A percentile compares a stretch with the other conserved stretches of the same genome.
Evolutionary conservation across 176 grass and related monocot species (phyloP).

Genomic region (Echinochloa phyllopogon): DNA sequence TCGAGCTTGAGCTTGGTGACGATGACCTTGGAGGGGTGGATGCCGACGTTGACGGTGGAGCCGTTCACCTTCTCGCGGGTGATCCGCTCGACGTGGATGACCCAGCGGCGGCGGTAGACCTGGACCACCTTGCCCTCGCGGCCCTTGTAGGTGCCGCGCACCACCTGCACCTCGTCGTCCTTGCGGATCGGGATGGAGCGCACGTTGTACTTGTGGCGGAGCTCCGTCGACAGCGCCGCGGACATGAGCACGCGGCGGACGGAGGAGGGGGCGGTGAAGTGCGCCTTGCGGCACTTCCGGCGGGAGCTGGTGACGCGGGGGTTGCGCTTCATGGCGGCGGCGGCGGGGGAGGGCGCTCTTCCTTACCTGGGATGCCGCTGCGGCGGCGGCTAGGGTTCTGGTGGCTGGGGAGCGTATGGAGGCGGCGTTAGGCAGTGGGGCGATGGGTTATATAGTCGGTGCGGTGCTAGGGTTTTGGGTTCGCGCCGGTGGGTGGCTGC

Average conservation of each 20-base stretch:
- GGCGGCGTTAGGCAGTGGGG: not conserved
- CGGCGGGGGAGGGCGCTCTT: not conserved
- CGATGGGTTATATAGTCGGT: slow-evolving; percentile 10
- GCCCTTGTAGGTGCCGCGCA: slow-evolving; percentile 92
- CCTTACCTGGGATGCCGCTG: slow-evolving; percentile 35
- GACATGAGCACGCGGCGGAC: slow-evolving; percentile 93
- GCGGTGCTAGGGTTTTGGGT: not conserved
- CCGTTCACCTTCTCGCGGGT: slow-evolving; percentile 97
- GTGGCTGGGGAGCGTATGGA: slow-evolving; percentile 9
- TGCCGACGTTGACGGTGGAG: slow-evolving; percentile 88
- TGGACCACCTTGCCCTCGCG: slow-evolving; percentile 97
- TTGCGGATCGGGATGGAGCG: slow-evolving; percentile 90
- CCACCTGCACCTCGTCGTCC: slow-evolving; percentile 95
- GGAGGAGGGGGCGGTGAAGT: slow-evolving; percentile 93
- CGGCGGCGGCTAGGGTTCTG: slow-evolving; percentile 40
- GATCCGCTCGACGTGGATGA: slow-evolving; percentile 96
- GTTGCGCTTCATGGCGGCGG: slow-evolving; percentile 77
- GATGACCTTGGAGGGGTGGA: slow-evolving; percentile 78
- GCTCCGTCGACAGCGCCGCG: slow-evolving; percentile 78
- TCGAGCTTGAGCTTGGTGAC: slow-evolving; percentile 97
- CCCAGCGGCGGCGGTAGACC: slow-evolving; percentile 95
- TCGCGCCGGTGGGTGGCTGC: not conserved
- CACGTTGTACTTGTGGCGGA: slow-evolving; percentile 93
- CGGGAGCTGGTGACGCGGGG: slow-evolving; percentile 85
- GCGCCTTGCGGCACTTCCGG: slow-evolving; percentile 95